Evolutionary conservation across 345 rosid species (phyloP), one percentile per base, ranked within the genome.

Genomic region (Camelina laxa): DNA sequence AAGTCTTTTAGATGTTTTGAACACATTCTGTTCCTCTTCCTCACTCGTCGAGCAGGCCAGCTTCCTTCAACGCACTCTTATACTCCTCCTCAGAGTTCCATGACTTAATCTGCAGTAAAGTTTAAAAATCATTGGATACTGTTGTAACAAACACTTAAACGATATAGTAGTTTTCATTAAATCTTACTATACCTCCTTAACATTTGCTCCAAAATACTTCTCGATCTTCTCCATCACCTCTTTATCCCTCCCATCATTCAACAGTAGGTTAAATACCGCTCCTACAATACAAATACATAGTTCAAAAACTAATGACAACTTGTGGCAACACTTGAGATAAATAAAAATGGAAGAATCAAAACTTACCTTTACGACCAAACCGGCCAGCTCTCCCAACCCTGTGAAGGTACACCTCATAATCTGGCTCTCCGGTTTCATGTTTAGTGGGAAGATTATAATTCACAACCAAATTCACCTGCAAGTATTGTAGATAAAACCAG

Each of bases 361-460:
- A 73, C 68, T 53, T 63, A 87, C 97, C 97, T 81, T 88, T 91
- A 72, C 96, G 88, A 48, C 99, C 97, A 82, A 95, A 95, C 12
- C 97, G 91, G 48, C 99, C 99, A 39, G 97, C 97, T 70, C 99
- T 85, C 54, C 99, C 99, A 67, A 95, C 90, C 76, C 99, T 89
- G 78, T 92, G 99, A 82, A 95, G 85, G 82, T 95, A 92, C 27
- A 87, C 93, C 82, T 95, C 99, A 75, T 61, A 95, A 74, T 95
- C 84, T 63, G 99, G 97, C 77, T 90, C 96, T 16, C 61, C 60
- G 2, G 69, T 80, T 30, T 71, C 84, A 62, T 80, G 59, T 79
- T 90, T 95, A 62, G 86, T 79, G 1, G 99, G 99, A 42, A 92
- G 86, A 68, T 92, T 89, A 74, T 80, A 95, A 61, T 90, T 95